Percentiles rank a stretch among this genome's conserved stretches.
These are phyloP conservation scores for Castanea mollissima DNA, from an alignment of 306 rosid genomes.

Conservation along the genomic window DNA sequence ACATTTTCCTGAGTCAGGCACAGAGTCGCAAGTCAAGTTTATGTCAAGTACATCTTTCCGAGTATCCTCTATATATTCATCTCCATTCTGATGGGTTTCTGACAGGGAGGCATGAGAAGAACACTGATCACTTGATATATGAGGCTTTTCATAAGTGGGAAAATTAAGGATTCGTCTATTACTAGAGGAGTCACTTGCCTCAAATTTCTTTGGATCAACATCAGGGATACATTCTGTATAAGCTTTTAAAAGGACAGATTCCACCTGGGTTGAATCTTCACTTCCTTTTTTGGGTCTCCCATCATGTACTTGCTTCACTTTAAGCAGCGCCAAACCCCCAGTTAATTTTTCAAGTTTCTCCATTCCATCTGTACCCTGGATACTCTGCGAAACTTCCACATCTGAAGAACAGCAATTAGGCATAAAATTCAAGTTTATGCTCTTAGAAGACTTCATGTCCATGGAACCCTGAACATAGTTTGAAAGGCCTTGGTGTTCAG, in stretches of 20 bases:
- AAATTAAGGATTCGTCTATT: slow-evolving; percentile 13
- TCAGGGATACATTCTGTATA: slow-evolving; percentile 10
- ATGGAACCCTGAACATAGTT: slow-evolving; percentile 22
- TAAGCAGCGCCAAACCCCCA: slow-evolving; percentile 25
- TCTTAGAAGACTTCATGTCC: slow-evolving; percentile 19
- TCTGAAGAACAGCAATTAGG: slow-evolving; percentile 34
- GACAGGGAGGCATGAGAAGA: slow-evolving; percentile 20
- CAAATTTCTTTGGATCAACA: slow-evolving; percentile 25
- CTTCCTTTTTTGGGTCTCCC: slow-evolving; percentile 25
- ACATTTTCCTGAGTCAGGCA: slow-evolving; percentile 20
- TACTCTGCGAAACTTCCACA: slow-evolving; percentile 18
- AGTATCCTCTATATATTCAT: slow-evolving; percentile 23
- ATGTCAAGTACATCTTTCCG: slow-evolving; percentile 27
- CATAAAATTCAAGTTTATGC: slow-evolving; percentile 49
- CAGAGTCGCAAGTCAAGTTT: slow-evolving; percentile 22
- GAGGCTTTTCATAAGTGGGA: slow-evolving; percentile 22
- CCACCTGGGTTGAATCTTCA: slow-evolving; percentile 21
- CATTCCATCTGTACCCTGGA: slow-evolving; percentile 20
- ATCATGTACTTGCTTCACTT: slow-evolving; percentile 16
- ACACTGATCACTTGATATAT: slow-evolving; percentile 16
- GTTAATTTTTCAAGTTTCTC: slow-evolving; percentile 23
- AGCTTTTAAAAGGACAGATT: slow-evolving; percentile 19
- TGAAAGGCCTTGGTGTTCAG: slow-evolving; percentile 23
- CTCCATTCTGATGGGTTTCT: slow-evolving; percentile 25
- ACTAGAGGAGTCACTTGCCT: slow-evolving; percentile 19